Evolutionary conservation across 2,329 filamentous ascomycete species (phyloP).

Genomic region (Fusarium sp.): DNA sequence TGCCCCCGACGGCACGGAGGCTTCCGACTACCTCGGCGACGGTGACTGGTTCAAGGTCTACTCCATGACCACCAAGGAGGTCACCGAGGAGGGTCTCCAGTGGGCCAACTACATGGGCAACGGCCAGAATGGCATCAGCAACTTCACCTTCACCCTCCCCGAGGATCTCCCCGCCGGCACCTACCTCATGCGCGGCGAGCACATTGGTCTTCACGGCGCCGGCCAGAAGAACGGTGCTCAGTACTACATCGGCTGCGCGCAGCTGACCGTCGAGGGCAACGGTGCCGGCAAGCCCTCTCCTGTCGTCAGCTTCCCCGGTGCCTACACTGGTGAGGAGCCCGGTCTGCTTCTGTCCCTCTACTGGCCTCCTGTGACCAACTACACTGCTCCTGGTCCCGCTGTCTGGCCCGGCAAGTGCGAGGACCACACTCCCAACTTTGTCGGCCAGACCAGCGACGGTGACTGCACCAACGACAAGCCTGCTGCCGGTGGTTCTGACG

Average conservation of each 20-base stretch:
- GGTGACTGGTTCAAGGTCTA: conserved; percentile 53
- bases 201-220: conserved; percentile 49
- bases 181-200: conserved; percentile 51
- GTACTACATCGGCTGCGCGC: conserved; percentile 51
- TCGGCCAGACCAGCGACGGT: conserved; percentile 47
- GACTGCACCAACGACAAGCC: conserved; percentile 49
- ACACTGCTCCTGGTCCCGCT: conserved; percentile 47
- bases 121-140: conserved; percentile 43
- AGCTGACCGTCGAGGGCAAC: conserved; percentile 47
- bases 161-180: conserved; percentile 44
- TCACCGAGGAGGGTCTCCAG: conserved; percentile 44
- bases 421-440: conserved; percentile 51
- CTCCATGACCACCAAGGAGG: conserved; percentile 44
- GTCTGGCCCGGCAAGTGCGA: conserved; percentile 49
- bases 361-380: conserved; percentile 48
- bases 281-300: conserved; percentile 44
- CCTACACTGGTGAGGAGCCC: conserved; percentile 47
- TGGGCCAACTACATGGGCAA: conserved; percentile 46
- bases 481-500: conserved; percentile 32
- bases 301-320: conserved; percentile 47
- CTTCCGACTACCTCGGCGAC: conserved; percentile 47
- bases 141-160: conserved; percentile 50
- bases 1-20: conserved; percentile 44
- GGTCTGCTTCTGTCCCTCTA: conserved; percentile 50
- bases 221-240: conserved; percentile 47